Evolutionary conservation across 768 basidiomycete genomes (phyloP), one percentile per base, ranked within the genome.

Genomic region (Lentinula edodes): DNA sequence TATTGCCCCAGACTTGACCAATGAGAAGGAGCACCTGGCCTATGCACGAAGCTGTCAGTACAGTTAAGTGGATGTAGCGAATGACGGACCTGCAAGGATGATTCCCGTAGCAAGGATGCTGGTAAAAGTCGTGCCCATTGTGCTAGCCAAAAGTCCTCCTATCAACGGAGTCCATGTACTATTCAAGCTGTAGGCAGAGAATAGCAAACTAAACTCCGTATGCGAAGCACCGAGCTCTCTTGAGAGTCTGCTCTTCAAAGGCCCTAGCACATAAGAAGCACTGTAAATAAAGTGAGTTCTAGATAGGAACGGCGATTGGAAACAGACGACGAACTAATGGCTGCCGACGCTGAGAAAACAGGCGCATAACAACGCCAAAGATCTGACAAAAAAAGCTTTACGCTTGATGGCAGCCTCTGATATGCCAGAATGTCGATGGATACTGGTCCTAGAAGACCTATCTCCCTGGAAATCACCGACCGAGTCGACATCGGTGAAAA

Each of bases 111-210:
- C 89, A 15, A 90, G 71, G 52, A 93, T 87, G 60, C 89, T 85
- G 0, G 85, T 83, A 34, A 78, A 71, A 0, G 90, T 89, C 2
- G 90, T 91, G 23, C 91, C 91, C 1, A 91, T 77, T 58, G 79
- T 82, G 66, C 82, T 86, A 8, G 86, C 85, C 45, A 92, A 76
- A 5, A 93, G 59, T 2, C 91, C 91, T 7, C 87, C 89, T 2
- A 93, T 78, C 6, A 93, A 80, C 0, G 91, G 92, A 7, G 92
- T 94, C 80, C 80, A 81, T 58, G 81, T 81, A 63, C 78, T 65
- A 69, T 92, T 91, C 39, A 94, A 72, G 61, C 85, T 89, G 67
- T 86, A 87, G 0, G 90, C 88, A 9, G 91, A 87, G 51, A 95
- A 83, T 41, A 94, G 75, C 43, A 92, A 78, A 48, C 87, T 85